Base-by-base conservation (phyloP, 441 rosid genomes). In the Adansonia madagascariensis region DNA sequence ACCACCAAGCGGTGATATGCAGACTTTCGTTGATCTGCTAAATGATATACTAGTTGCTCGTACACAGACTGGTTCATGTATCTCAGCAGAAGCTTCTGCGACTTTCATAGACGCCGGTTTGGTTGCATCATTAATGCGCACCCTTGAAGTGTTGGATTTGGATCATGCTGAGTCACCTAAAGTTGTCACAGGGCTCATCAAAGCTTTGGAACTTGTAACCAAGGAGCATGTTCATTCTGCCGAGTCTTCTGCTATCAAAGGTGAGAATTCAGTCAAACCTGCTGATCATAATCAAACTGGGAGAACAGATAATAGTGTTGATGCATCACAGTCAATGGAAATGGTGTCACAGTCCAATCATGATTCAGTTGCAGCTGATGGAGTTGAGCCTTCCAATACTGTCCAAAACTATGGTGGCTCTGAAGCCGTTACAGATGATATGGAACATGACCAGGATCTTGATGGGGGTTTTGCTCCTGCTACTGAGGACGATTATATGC, bases 381-480 rank as follows among this genome's bases (percentile, higher is more conserved):
- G 80, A 84, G 86, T 77, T 80, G 94, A 88, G 69, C 84, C 87
- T 76, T 86, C 85, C 83, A 88, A 84, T 84, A 77, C 85, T 71
- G 84, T 80, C 46, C 93, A 85, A 61, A 86, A 83, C 66, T 90
- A 82, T 81, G 93, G 89, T 79, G 92, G 88, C 56, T 90, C 97
- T 76, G 98, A 91, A 86, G 91, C 94, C 84, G 92, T 91, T 80
- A 89, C 91, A 22, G 98, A 94, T 84, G 98, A 94, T 80, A 97
- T 94, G 99, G 98, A 97, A 77, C 98, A 94, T 76, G 99, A 94
- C 77, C 98, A 93, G 84, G 98, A 97, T 84, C 88, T 92, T 75
- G 94, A 90, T 87, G 94, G 82, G 50, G 91, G 95, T 73, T 94
- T 92, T 87, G 86, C 85, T 70, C 89, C 91, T 53, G 83, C 85